Base-by-base conservation (phyloP, 73 alveolate species). In the Symbiodinium natans region DNA sequence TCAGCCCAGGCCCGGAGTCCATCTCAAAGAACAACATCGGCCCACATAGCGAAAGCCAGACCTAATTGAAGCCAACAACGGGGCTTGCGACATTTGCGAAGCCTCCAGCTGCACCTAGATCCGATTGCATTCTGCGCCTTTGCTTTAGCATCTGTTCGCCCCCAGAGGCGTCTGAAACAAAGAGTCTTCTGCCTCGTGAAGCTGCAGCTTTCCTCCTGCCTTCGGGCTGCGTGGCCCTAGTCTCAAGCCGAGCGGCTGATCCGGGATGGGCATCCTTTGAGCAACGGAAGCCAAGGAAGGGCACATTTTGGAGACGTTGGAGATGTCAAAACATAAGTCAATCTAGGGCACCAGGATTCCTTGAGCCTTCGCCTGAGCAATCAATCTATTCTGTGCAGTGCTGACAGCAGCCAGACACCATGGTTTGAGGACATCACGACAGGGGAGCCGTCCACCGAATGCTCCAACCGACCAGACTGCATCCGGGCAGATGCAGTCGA, bases 31-130 rank as follows among this genome's bases (percentile, higher is more conserved):
- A 73, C n/a, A 90, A 39, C 89, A 90, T n/a, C 43, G 97, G 97
- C 54, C 97, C 97, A 17, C 88, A 33, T 74, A 90, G 38, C 38
- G 97, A 90, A 15, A 90, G 80, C 97, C 97, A 90, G 40, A 90
- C 71, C 40, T 34, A 13, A 46, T 48, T 48, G 23, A 48, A 17
- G 17, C 17, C 63, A 10, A 8, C 23, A 17, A 10, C 17, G 23
- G 8, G 63, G 63, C 23, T 17, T 8, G 23, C 23, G n/a, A n/a
- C n/a, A n/a, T n/a, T n/a, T n/a, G n/a, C n/a, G n/a, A n/a, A n/a
- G n/a, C n/a, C n/a, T n/a, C n/a, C n/a, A n/a, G n/a, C n/a, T n/a
- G n/a, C n/a, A n/a, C n/a, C n/a, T n/a, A n/a, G n/a, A n/a, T n/a
- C n/a, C n/a, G n/a, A n/a, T n/a, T n/a, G n/a, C n/a, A n/a, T n/a